These are phyloP conservation scores for Leishmania braziliensis DNA, from an alignment of 208 protist genomes.

Conservation along the genomic window DNA sequence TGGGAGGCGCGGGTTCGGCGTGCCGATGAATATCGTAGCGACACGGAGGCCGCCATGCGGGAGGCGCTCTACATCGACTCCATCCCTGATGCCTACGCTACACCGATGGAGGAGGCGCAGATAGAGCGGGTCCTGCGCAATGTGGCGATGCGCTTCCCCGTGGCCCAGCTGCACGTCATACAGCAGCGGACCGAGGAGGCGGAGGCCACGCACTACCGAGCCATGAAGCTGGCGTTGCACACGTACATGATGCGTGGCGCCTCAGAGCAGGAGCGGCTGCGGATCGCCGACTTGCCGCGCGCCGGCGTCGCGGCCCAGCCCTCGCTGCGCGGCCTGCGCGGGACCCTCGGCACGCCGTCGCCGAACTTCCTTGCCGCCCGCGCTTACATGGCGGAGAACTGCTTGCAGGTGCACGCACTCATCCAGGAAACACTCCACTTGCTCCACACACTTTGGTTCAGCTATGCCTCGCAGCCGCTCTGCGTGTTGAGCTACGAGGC, in stretches of 20 bases:
- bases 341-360: conserved; percentile 83
- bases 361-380: conserved; percentile 74
- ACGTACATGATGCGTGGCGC: conserved; percentile 66
- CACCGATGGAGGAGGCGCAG: conserved; percentile 79
- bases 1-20: conserved; percentile 80
- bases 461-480: conserved; percentile 60
- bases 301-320: conserved; percentile 33
- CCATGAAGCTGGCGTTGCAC: conserved; percentile 81
- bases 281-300: conserved; percentile 24
- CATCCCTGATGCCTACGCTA: conserved; percentile 54
- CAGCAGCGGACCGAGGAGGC: conserved; percentile 74
- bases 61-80: conserved; percentile 76
- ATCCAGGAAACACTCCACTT: conserved; percentile 81
- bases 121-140: conserved; percentile 85
- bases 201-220: conserved; percentile 80
- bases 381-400: conserved; percentile 79
- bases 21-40: conserved; percentile 72
- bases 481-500: conserved; percentile 59
- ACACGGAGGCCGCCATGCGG: conserved; percentile 76
- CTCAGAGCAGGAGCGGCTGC: conserved; percentile 68
- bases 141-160: conserved; percentile 77
- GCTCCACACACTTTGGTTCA: conserved; percentile 81
- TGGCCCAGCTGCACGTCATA: conserved; percentile 76
- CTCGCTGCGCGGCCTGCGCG: conserved; percentile 61
- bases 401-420: conserved; percentile 88